Conservation (phyloP, 228 moss, liverwort and hornwort genomes). For the Sphagnum magellanicum region DNA sequence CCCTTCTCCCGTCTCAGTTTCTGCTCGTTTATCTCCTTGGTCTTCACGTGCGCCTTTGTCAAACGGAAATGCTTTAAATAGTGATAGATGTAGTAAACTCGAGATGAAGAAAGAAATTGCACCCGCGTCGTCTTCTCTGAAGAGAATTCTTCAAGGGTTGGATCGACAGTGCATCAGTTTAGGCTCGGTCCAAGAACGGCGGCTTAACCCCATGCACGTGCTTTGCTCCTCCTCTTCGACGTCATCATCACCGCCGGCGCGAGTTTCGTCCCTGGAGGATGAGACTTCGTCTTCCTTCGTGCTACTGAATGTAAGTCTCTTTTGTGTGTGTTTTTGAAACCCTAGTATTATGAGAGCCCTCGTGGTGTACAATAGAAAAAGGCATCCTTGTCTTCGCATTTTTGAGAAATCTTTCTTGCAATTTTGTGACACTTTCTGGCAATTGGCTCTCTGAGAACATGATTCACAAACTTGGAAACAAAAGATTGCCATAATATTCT, state of each 20-base stretch:
- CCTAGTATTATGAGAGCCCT: not conserved
- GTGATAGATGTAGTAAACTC: not conserved
- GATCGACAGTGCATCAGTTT: slow-evolving; percentile 23
- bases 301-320: slow-evolving; percentile 27
- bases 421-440: not conserved
- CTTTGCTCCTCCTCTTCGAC: slow-evolving; percentile 36
- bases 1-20: slow-evolving; percentile 1
- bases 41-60: slow-evolving; percentile 3
- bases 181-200: slow-evolving; percentile 10
- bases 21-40: slow-evolving; percentile 4
- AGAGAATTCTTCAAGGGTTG: slow-evolving; percentile 19
- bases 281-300: slow-evolving; percentile 21
- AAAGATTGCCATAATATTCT: not conserved
- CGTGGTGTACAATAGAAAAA: not conserved
- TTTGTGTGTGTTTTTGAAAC: not conserved
- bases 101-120: not conserved
- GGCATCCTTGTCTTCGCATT: no score
- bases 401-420: not conserved
- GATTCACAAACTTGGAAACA: no score
- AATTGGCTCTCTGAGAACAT: not conserved
- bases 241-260: slow-evolving; percentile 32
- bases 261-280: slow-evolving; percentile 36
- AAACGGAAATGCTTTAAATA: not conserved
- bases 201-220: slow-evolving; percentile 19
- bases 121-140: not conserved